phyloP scores from a whole-genome alignment of 305 asterid genomes.

The Stenogyne calaminthoides region DNA sequence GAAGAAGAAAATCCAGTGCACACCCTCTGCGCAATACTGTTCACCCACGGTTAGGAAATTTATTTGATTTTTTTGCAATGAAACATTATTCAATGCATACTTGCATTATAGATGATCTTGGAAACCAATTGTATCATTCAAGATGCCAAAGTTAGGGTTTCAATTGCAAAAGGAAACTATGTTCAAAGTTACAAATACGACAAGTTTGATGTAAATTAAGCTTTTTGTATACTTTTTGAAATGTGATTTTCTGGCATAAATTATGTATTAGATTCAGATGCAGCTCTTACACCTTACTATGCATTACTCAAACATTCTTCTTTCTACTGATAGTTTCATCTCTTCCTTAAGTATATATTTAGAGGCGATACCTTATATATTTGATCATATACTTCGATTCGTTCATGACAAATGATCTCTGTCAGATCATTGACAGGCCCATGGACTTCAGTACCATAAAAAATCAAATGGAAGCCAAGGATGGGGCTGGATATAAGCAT shows the following conservation, averaged over 20 bases:
- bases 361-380: constrained; percentile 4
- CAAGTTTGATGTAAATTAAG: constrained; percentile 6
- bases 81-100: not conserved
- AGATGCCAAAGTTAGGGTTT: not conserved
- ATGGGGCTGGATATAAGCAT: constrained; percentile 89
- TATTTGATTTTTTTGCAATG: not conserved
- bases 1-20: too few relatives aligned
- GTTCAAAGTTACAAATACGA: not conserved
- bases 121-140: not conserved
- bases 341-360: constrained; percentile 4
- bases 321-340: constrained; percentile 2
- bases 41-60: not conserved
- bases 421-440: constrained; percentile 95
- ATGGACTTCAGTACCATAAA: constrained; percentile 98
- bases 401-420: constrained; percentile 40
- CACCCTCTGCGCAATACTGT: too few relatives aligned
- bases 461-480: constrained; percentile 97
- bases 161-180: not conserved
- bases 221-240: not conserved
- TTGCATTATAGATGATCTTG: not conserved
- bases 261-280: not conserved
- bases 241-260: not conserved
- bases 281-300: not conserved
- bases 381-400: constrained; percentile 30
- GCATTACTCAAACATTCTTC: not conserved